phyloP scores from a whole-genome alignment of 148 eudicot species.

The Fagopyrum homotropicum region DNA sequence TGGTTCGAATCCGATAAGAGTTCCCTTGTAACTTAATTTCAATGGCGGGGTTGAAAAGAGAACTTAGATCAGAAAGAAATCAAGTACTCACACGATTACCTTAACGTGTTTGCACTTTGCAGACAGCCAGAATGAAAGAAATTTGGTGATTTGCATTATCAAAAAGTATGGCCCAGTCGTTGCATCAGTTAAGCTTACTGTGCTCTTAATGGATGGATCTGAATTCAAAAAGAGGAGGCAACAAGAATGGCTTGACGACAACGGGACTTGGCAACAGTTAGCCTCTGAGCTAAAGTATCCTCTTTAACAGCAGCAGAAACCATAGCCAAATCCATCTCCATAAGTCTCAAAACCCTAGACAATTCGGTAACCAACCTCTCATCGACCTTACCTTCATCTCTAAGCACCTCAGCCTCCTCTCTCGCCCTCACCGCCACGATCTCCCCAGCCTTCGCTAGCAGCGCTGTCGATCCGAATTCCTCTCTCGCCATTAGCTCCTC shows the following conservation, averaged over 20 bases:
- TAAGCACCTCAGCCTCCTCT: constrained; percentile 74
- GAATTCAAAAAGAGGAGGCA: constrained; percentile 51
- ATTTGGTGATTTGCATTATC: no score
- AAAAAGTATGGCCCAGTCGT: no score
- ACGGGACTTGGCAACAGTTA: constrained; percentile 64
- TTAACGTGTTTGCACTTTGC: no score
- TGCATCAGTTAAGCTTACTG: no score
- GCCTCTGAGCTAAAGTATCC: constrained; percentile 64
- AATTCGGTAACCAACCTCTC: constrained; percentile 84
- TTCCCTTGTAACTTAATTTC: no score
- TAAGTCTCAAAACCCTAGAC: constrained; percentile 68
- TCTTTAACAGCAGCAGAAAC: constrained; percentile 74
- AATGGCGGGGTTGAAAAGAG: no score
- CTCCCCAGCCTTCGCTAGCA: constrained; percentile 70
- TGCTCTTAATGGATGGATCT: no score
- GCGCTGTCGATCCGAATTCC: constrained; percentile 67
- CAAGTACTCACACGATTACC: no score
- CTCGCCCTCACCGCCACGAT: constrained; percentile 73
- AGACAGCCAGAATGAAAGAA: no score
- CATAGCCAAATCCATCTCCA: constrained; percentile 97
- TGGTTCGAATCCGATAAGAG: no score
- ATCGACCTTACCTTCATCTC: constrained; percentile 82
- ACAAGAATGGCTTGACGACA: constrained; percentile 93
- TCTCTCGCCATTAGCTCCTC: constrained; percentile 51
- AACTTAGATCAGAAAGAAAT: no score